phyloP scores from a whole-genome alignment of 176 grass and related monocot species.

The Raddia guianensis region DNA sequence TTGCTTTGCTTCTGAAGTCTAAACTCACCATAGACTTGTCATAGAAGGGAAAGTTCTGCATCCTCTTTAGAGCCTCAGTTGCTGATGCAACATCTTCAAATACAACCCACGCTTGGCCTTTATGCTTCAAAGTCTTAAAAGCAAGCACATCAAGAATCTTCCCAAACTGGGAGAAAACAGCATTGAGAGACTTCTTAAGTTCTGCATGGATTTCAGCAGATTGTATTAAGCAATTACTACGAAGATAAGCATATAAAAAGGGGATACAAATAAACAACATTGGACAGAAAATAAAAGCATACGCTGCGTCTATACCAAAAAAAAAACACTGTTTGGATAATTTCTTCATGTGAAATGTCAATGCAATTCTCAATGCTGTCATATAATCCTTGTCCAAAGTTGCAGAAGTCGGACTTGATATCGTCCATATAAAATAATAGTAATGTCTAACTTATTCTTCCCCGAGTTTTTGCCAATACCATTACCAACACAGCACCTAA shows the following conservation, averaged over 20 bases:
- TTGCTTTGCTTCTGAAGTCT: not conserved
- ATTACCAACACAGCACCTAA: not conserved
- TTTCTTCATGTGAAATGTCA: not conserved
- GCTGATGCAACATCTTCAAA: constrained; percentile 92
- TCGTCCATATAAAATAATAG: not conserved
- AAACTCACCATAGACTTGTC: constrained; percentile 90
- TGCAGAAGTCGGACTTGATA: not conserved
- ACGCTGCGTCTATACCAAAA: not conserved
- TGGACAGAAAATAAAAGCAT: not conserved
- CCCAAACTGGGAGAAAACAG: constrained; percentile 95
- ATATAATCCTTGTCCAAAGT: not conserved
- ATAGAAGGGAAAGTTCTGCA: constrained; percentile 95
- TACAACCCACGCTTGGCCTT: constrained; percentile 96
- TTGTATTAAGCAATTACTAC: constrained; percentile 4
- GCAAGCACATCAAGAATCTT: constrained; percentile 95
- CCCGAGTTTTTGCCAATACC: not conserved
- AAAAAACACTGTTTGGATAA: not conserved
- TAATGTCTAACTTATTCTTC: not conserved
- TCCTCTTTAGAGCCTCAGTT: constrained; percentile 84
- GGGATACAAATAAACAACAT: not conserved
- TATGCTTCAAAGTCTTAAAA: constrained; percentile 97
- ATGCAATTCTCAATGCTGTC: not conserved
- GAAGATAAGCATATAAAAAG: not conserved
- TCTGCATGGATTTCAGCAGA: constrained; percentile 53
- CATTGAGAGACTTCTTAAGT: constrained; percentile 89